Conservation (phyloP, 345 rosid species). For the Euphorbia tirucalli region DNA sequence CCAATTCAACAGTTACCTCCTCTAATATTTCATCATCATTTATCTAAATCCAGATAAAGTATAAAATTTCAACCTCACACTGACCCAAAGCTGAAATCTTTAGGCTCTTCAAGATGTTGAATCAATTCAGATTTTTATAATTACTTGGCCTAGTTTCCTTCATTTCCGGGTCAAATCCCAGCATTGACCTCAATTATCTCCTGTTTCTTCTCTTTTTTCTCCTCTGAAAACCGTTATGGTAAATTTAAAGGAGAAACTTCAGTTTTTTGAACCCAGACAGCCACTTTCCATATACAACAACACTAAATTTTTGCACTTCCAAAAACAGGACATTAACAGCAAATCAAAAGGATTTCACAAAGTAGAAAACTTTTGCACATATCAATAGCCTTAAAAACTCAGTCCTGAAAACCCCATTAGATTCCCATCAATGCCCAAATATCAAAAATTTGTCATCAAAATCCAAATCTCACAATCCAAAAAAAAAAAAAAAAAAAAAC, state of each 20-base stretch:
- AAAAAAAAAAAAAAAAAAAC: conserved; percentile 15
- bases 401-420: no score
- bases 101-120: conserved; percentile 4
- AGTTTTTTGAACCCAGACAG: conserved; percentile 27
- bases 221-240: not conserved
- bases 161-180: not conserved
- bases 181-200: conserved; percentile 6
- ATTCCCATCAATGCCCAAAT: no score
- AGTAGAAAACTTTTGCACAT: conserved; percentile 20
- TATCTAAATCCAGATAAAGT: conserved; percentile 8
- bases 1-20: not conserved
- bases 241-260: conserved; percentile 5
- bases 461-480: conserved; percentile 27
- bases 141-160: no score
- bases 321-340: conserved; percentile 30
- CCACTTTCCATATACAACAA: conserved; percentile 46
- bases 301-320: conserved; percentile 31
- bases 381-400: no score
- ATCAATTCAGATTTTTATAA: conserved; percentile 7
- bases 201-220: conserved; percentile 11
- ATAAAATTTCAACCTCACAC: not conserved
- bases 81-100: conserved; percentile 17
- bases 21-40: conserved; percentile 4
- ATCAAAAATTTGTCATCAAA: conserved; percentile 15
- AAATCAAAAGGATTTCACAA: conserved; percentile 14